Percentiles rank a stretch among this genome's conserved stretches.
phyloP scores from a whole-genome alignment of 2,329 filamentous ascomycete genomes.

The Venturia effusa region DNA sequence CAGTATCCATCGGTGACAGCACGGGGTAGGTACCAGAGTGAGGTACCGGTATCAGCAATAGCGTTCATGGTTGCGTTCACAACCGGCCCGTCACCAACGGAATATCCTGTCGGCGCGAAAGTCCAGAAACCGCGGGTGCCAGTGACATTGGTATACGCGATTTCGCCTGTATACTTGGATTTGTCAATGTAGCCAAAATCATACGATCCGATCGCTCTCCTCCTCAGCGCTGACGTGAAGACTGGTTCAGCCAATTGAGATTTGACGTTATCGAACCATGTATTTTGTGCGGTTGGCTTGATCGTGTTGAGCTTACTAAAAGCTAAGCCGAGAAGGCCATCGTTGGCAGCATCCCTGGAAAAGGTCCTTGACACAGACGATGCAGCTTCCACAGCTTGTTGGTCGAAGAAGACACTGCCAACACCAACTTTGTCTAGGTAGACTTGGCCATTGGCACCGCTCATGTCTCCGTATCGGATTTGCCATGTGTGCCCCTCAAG shows the following conservation, averaged over 20 bases:
- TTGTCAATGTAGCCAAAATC: constrained; percentile 48
- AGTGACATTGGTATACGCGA: constrained; percentile 47
- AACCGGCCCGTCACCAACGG: constrained; percentile 35
- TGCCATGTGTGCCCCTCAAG: constrained; percentile 43
- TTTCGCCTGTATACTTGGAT: constrained; percentile 45
- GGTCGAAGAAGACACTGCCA: constrained; percentile 45
- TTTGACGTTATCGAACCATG: constrained; percentile 52
- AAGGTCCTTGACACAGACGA: constrained; percentile 45
- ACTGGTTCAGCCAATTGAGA: constrained; percentile 38
- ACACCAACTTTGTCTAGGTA: constrained; percentile 55
- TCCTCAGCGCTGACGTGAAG: constrained; percentile 48
- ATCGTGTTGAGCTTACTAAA: constrained; percentile 51
- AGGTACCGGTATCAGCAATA: constrained; percentile 63
- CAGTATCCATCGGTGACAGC: constrained; percentile 50
- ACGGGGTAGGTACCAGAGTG: constrained; percentile 50
- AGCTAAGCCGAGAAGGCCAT: constrained; percentile 50
- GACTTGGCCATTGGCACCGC: constrained; percentile 51
- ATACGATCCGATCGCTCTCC: constrained; percentile 38
- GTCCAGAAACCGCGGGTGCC: constrained; percentile 52
- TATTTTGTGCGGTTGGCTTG: constrained; percentile 37
- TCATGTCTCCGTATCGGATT: constrained; percentile 56
- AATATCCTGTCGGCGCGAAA: constrained; percentile 46
- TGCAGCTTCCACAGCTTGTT: constrained; percentile 57
- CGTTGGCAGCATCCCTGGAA: constrained; percentile 39
- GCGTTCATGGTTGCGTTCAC: constrained; percentile 33